Evolutionary conservation across 305 asterid genomes (phyloP), one percentile per base, ranked within the genome.

Genomic region (Solanum hybrid): DNA sequence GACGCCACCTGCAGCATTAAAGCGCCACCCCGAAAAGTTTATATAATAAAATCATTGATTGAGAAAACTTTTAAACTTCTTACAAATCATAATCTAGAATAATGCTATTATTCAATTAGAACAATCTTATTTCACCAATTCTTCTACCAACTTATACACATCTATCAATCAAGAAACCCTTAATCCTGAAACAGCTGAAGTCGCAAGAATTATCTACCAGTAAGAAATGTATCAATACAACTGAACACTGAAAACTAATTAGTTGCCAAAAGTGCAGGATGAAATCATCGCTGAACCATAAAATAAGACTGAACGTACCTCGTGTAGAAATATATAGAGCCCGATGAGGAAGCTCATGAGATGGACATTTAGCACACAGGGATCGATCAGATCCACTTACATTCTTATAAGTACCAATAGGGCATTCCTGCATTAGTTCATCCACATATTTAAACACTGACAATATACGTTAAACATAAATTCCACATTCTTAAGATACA

Each of bases 351-450:
- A 95, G 98, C 91, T 94, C 96, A 37, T 92, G 88, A 86, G 95
- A 88, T 85, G 95, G 97, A 90, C 99, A 96, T 87, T 90, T 91
- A 81, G 32, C 91, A 90, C 99, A 96, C 87, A 96, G 97, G 87
- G 88, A 91, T 90, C 89, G 88, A 90, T 92, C 92, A 88, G 99
- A 95, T 79, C 99, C 99, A 36, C 94, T 95, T 90, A 78, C 91
- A 91, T 96, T 95, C 94, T 96, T 96, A 91, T 93, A 96, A 31
- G 98, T 95, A 90, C 99, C 99, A 90, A 95, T 91, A 31, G 99
- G 99, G 92, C 99, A 96, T 93, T 96, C 99, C 99, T 96, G 95
- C 91, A 90, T 88, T 89, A 89, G 73, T 36, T 90, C 76, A 88
- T 88, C 27, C 42, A 86, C 87, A 91, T 86, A 81, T 86, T 35